phyloP scores from a whole-genome alignment of 768 basidiomycete genomes.

The Psilocybe azurescens region DNA sequence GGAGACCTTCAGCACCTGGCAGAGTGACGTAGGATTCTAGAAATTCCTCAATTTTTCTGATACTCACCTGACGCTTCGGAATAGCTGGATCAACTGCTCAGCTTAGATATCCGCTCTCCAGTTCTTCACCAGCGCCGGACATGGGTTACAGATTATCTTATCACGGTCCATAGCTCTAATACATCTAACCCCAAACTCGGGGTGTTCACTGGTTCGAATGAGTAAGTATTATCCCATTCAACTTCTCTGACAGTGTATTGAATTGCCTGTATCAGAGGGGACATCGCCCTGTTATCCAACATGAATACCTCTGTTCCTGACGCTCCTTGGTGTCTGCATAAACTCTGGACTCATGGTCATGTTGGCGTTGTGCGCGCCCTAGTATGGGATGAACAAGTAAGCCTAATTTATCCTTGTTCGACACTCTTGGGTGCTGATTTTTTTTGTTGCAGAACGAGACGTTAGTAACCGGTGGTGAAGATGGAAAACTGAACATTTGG shows the following conservation, averaged over 20 bases:
- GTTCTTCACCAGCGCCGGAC: slow-evolving; percentile 60
- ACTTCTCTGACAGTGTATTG: not conserved
- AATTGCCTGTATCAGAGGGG: slow-evolving; percentile 48
- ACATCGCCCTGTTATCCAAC: slow-evolving; percentile 59
- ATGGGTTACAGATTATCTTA: slow-evolving; percentile 84
- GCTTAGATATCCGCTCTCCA: slow-evolving; percentile 67
- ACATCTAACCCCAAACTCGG: slow-evolving; percentile 43
- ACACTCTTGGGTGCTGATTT: not conserved
- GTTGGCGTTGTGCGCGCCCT: slow-evolving; percentile 60
- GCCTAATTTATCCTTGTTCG: not conserved
- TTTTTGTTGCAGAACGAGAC: slow-evolving; percentile 25
- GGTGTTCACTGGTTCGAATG: slow-evolving; percentile 76
- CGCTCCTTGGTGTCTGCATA: slow-evolving; percentile 55
- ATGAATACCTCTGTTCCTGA: slow-evolving; percentile 39
- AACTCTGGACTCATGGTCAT: slow-evolving; percentile 61
- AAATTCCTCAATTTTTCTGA: not conserved
- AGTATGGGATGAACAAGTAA: slow-evolving; percentile 60
- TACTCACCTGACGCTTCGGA: not conserved
- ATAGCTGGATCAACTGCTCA: slow-evolving; percentile 64
- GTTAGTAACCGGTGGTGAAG: slow-evolving; percentile 37
- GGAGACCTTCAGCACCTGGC: slow-evolving; percentile 93
- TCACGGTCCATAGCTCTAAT: slow-evolving; percentile 50
- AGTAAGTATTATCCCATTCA: slow-evolving; percentile 45
- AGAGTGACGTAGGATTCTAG: slow-evolving; percentile 57
- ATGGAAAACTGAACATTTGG: slow-evolving; percentile 35